Percentiles rank a stretch among this genome's conserved stretches.
phyloP scores from a whole-genome alignment of 495 filamentous ascomycete genomes.

The Amorphotheca resinae region DNA sequence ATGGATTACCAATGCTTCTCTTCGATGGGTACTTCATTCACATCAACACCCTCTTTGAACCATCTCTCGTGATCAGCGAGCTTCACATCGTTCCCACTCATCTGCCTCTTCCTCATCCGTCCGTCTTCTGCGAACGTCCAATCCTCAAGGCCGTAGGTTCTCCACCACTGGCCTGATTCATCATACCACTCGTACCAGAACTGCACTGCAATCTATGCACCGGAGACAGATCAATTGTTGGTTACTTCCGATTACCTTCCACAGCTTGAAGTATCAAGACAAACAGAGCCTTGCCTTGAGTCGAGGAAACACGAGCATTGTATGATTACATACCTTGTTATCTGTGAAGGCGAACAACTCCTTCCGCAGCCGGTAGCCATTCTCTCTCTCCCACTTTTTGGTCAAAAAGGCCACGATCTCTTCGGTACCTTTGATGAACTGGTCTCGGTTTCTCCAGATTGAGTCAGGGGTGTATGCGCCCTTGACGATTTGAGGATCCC shows the following conservation, averaged over 20 bases:
- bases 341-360: slow-evolving; percentile 71
- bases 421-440: slow-evolving; percentile 56
- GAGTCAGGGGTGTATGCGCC: slow-evolving; percentile 63
- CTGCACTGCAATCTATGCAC: slow-evolving; percentile 61
- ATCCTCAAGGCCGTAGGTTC: slow-evolving; percentile 83
- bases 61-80: slow-evolving; percentile 51
- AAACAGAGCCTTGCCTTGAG: no score
- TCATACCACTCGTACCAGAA: slow-evolving; percentile 92
- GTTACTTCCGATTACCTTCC: neutral
- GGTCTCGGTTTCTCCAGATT: slow-evolving; percentile 72
- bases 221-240: neutral
- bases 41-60: slow-evolving; percentile 61
- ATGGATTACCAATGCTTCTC: slow-evolving; percentile 77
- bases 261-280: no score
- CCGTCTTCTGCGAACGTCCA: slow-evolving; percentile 81
- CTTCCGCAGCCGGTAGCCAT: slow-evolving; percentile 67
- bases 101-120: slow-evolving; percentile 75
- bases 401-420: slow-evolving; percentile 60
- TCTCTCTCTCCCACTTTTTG: slow-evolving; percentile 66
- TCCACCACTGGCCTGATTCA: slow-evolving; percentile 65
- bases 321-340: slow-evolving; percentile 44
- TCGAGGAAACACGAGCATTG: no score
- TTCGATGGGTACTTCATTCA: slow-evolving; percentile 56
- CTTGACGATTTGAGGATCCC: slow-evolving; percentile 50
- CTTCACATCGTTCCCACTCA: slow-evolving; percentile 82